phyloP scores from a whole-genome alignment of 2,329 filamentous ascomycete genomes.

The Aspergillus tanneri region DNA sequence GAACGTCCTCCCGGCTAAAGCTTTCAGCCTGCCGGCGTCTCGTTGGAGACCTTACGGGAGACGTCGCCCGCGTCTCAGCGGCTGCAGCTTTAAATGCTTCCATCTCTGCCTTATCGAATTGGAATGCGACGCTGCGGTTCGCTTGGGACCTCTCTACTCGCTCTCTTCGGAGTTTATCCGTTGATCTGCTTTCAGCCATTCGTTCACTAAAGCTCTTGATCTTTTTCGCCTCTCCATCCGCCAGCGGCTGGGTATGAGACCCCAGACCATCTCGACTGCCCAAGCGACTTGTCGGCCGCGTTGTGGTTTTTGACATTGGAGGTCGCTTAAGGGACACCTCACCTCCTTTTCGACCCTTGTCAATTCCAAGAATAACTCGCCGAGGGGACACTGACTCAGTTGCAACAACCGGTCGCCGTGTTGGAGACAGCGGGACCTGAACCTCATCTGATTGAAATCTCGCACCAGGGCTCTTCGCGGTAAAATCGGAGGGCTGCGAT shows the following conservation, averaged over 20 bases:
- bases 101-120: slow-evolving; percentile 44
- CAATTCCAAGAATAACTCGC: slow-evolving; percentile 78
- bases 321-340: slow-evolving; percentile 83
- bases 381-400: slow-evolving; percentile 70
- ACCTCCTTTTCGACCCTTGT: slow-evolving; percentile 76
- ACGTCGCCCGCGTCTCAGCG: slow-evolving; percentile 29
- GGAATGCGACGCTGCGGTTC: slow-evolving; percentile 46
- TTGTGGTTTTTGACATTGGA: slow-evolving; percentile 28
- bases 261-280: slow-evolving; percentile 28
- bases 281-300: slow-evolving; percentile 34
- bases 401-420: slow-evolving; percentile 49
- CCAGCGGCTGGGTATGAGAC: slow-evolving; percentile 27
- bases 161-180: slow-evolving; percentile 41
- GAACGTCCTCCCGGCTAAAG: slow-evolving; percentile 65
- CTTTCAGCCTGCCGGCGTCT: slow-evolving; percentile 50
- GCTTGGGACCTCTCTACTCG: slow-evolving; percentile 38
- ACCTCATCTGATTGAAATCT: slow-evolving; percentile 44
- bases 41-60: slow-evolving; percentile 46
- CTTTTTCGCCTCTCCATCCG: slow-evolving; percentile 27
- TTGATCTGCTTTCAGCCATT: slow-evolving; percentile 64
- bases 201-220: slow-evolving; percentile 78
- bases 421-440: slow-evolving; percentile 75
- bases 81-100: slow-evolving; percentile 43
- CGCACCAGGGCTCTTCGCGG: slow-evolving; percentile 16
- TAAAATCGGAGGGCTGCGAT: slow-evolving; percentile 20